phyloP scores from a whole-genome alignment of 768 basidiomycete genomes.

The Porphyrellus cyaneotinctus region DNA sequence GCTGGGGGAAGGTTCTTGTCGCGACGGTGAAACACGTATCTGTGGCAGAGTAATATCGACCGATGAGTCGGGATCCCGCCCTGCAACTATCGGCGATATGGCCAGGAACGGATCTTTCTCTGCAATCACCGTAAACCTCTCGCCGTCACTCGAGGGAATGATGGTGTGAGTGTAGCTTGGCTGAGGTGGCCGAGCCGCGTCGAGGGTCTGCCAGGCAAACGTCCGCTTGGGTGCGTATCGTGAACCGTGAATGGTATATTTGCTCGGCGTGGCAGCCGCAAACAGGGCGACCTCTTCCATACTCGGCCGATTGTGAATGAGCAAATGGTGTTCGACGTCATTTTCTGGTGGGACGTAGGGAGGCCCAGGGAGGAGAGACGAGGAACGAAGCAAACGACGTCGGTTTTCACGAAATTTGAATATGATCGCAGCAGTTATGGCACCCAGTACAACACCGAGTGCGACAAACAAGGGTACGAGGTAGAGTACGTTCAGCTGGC shows the following conservation, averaged over 20 bases:
- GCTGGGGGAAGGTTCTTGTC: neutral
- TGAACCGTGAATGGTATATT: conserved; percentile 28
- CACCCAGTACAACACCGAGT: conserved; percentile 25
- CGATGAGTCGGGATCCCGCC: neutral
- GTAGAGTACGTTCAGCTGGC: conserved; percentile 24
- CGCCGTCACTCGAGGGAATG: conserved; percentile 22
- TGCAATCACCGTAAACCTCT: conserved; percentile 20
- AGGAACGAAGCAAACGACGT: conserved; percentile 6
- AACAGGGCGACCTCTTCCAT: conserved; percentile 28
- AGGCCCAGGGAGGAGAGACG: conserved; percentile 24
- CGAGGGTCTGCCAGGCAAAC: conserved; percentile 8
- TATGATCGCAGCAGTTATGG: conserved; percentile 6
- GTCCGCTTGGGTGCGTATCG: conserved; percentile 18
- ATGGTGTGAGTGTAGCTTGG: conserved; percentile 11
- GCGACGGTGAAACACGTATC: conserved; percentile 1
- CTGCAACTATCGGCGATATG: neutral
- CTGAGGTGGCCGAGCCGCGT: conserved; percentile 1
- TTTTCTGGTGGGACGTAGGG: conserved; percentile 23
- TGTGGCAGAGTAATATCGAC: conserved; percentile 1
- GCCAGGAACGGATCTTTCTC: conserved; percentile 24
- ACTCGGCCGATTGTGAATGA: conserved; percentile 16
- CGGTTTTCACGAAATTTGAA: conserved; percentile 11
- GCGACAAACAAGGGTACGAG: conserved; percentile 26
- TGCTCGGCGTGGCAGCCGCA: conserved; percentile 28
- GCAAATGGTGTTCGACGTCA: conserved; percentile 13